These are phyloP conservation scores for Penicillium nucicola DNA, from an alignment of 495 filamentous ascomycete genomes.

Conservation along the genomic window DNA sequence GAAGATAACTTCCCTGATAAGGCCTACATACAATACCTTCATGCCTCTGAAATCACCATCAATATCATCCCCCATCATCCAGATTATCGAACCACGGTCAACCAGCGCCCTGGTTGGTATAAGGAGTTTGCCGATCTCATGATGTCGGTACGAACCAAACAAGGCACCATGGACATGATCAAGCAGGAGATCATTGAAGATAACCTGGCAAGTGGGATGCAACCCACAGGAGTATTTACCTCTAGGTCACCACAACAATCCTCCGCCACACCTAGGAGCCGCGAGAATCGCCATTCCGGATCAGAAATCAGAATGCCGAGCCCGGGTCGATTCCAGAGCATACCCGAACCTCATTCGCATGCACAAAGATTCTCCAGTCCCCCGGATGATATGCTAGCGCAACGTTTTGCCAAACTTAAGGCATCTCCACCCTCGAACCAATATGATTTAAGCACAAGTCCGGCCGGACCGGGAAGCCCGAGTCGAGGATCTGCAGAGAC, in stretches of 20 bases:
- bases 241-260: conserved; percentile 7
- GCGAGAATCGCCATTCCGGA: conserved; percentile 18
- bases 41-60: conserved; percentile 71
- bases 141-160: conserved; percentile 46
- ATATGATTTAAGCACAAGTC: conserved; percentile 30
- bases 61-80: conserved; percentile 70
- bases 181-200: conserved; percentile 45
- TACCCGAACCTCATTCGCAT: conserved; percentile 15
- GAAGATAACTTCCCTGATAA: conserved; percentile 55
- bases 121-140: conserved; percentile 42
- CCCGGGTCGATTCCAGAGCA: conserved; percentile 37
- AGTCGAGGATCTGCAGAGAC: conserved; percentile 28
- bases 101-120: conserved; percentile 34
- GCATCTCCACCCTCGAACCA: conserved; percentile 22
- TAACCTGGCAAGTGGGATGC: conserved; percentile 33
- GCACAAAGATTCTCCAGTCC: conserved; percentile 25
- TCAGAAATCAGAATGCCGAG: conserved; percentile 39
- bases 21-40: conserved; percentile 75
- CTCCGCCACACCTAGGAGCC: conserved; percentile 16
- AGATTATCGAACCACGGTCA: conserved; percentile 49
- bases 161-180: conserved; percentile 44
- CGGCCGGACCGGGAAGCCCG: conserved; percentile 17
- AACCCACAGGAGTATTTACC: conserved; percentile 20
- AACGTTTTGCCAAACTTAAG: conserved; percentile 45
- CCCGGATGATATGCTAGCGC: conserved; percentile 38